phyloP scores from a whole-genome alignment of 176 grass and related monocot genomes.

The Eremochloa ophiuroides region DNA sequence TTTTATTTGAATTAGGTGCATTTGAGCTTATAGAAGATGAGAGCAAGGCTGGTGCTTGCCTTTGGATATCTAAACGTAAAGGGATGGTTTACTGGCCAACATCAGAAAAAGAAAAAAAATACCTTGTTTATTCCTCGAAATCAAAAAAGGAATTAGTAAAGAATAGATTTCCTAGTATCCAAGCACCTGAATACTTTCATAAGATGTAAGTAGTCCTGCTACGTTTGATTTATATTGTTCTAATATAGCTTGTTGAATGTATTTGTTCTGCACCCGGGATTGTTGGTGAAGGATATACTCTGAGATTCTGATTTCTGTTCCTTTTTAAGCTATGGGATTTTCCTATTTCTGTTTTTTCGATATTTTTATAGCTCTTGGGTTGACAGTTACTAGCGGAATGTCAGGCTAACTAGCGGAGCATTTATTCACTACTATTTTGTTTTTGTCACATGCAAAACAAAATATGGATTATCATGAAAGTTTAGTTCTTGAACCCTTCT shows the following conservation, averaged over 20 bases:
- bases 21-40: slow-evolving; percentile 89
- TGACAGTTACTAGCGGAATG: neutral
- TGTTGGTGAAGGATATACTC: neutral
- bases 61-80: slow-evolving; percentile 79
- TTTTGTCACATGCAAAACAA: neutral
- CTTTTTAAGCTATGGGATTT: neutral
- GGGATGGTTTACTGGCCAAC: slow-evolving; percentile 87
- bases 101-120: slow-evolving; percentile 52
- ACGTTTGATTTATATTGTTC: neutral
- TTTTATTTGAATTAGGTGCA: slow-evolving; percentile 47
- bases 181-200: slow-evolving; percentile 62
- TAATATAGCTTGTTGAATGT: neutral
- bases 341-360: neutral
- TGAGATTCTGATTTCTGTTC: neutral
- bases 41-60: slow-evolving; percentile 85
- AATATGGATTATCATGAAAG: neutral
- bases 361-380: neutral
- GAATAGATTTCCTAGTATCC: slow-evolving; percentile 50
- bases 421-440: neutral
- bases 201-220: slow-evolving; percentile 60
- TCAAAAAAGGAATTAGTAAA: slow-evolving; percentile 44
- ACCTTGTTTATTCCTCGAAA: slow-evolving; percentile 33
- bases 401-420: neutral
- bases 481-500: neutral
- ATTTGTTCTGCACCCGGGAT: neutral